phyloP scores from a whole-genome alignment of 306 rosid species.

The Calophaca sinica region DNA sequence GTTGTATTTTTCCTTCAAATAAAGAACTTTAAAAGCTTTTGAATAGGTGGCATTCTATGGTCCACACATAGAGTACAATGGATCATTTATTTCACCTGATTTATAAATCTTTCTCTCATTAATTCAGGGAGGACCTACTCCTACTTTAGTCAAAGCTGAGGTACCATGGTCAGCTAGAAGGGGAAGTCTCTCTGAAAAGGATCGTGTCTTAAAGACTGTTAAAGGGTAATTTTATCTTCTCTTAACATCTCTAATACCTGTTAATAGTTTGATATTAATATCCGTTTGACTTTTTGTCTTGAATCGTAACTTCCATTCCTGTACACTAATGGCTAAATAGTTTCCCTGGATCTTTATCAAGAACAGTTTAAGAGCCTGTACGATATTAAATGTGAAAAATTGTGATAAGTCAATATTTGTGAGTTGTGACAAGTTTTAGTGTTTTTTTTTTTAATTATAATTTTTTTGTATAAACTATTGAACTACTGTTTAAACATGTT shows the following conservation, averaged over 20 bases:
- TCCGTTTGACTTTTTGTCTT: background rate
- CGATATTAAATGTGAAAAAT: conserved; percentile 1
- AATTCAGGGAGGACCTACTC: conserved; percentile 82
- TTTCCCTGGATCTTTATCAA: conserved; percentile 4
- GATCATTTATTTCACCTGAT: conserved; percentile 3
- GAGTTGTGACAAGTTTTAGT: conserved; percentile 5
- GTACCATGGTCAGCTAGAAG: conserved; percentile 97
- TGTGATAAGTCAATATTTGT: background rate
- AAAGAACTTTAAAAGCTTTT: background rate
- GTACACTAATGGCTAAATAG: background rate
- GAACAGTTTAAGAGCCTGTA: conserved; percentile 28
- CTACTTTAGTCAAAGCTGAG: conserved; percentile 84
- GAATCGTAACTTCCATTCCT: background rate
- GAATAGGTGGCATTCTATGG: background rate
- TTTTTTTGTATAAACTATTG: conserved; percentile 14
- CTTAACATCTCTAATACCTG: background rate
- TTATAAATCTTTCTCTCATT: conserved; percentile 25
- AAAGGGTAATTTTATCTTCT: conserved; percentile 76
- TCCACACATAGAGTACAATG: background rate
- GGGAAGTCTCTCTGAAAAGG: conserved; percentile 85
- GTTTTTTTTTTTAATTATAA: background rate
- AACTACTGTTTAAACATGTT: background rate
- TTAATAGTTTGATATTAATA: conserved; percentile 1
- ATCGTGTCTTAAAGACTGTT: conserved; percentile 90
- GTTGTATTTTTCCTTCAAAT: background rate